Conservation (phyloP, 345 rosid species). For the Citrus medica region DNA sequence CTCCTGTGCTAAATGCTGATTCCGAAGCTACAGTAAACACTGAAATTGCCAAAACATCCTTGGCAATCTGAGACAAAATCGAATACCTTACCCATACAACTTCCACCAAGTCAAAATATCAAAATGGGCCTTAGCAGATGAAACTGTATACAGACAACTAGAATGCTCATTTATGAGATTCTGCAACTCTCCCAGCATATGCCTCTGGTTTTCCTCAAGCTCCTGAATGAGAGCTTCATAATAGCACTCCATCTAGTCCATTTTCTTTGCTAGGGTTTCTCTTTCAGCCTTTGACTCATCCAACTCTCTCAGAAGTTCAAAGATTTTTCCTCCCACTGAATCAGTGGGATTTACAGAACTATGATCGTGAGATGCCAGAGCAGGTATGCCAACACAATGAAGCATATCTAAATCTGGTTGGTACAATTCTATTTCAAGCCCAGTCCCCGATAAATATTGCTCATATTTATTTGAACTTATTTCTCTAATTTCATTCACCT, state of each 20-base stretch:
- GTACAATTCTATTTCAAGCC: slow-evolving; percentile 56
- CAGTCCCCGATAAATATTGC: slow-evolving; percentile 40
- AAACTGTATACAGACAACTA: slow-evolving; percentile 58
- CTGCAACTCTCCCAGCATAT: slow-evolving; percentile 85
- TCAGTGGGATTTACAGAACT: slow-evolving; percentile 46
- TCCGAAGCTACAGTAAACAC: no score
- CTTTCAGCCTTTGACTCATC: slow-evolving; percentile 85
- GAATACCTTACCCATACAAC: no score
- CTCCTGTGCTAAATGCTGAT: no score
- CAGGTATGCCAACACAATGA: slow-evolving; percentile 60
- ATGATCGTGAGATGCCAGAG: slow-evolving; percentile 53
- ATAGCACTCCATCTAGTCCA: slow-evolving; percentile 98
- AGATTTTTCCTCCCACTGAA: slow-evolving; percentile 67
- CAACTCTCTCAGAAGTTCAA: slow-evolving; percentile 84
- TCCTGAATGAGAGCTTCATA: slow-evolving; percentile 93
- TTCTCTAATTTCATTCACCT: slow-evolving; percentile 34
- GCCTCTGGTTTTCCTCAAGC: slow-evolving; percentile 98
- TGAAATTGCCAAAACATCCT: no score
- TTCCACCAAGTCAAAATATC: no score
- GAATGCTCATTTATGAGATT: slow-evolving; percentile 88
- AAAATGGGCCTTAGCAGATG: slow-evolving; percentile 49
- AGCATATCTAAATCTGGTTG: slow-evolving; percentile 75
- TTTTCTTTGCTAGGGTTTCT: slow-evolving; percentile 83
- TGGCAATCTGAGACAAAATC: no score
- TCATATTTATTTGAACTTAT: slow-evolving; percentile 38